Evolutionary conservation across 192 early-diverging fungal species (phyloP).

Genomic region (Radiomyces spectabilis): DNA sequence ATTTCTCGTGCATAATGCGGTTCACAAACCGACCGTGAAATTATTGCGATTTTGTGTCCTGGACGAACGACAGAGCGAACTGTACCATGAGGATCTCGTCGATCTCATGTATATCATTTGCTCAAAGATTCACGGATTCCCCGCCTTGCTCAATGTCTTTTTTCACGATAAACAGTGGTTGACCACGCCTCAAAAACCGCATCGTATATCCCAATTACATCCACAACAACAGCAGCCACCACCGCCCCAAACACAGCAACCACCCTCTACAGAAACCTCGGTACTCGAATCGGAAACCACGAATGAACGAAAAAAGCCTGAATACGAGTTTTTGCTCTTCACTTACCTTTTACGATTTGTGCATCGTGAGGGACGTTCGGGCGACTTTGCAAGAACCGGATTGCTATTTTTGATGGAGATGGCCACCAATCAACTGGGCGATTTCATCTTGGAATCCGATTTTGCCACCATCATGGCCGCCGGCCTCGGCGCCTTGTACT

Average conservation of each 20-base stretch:
- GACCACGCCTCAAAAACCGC: slow-evolving; percentile 41
- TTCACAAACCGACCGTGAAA: slow-evolving; percentile 79
- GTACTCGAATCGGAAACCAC: not conserved
- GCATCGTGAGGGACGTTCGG: slow-evolving; percentile 79
- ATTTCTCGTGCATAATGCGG: slow-evolving; percentile 83
- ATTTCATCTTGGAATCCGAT: slow-evolving; percentile 76
- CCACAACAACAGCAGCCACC: not conserved
- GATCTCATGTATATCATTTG: slow-evolving; percentile 73
- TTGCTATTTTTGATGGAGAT: slow-evolving; percentile 81
- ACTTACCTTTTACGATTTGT: slow-evolving; percentile 84
- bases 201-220: not conserved
- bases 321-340: slow-evolving; percentile 81
- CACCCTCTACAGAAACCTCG: slow-evolving; percentile 2
- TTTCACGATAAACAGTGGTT: slow-evolving; percentile 65
- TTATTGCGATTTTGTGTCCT: slow-evolving; percentile 64
- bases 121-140: slow-evolving; percentile 73
- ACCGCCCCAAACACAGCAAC: not conserved
- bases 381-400: slow-evolving; percentile 83
- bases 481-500: slow-evolving; percentile 82
- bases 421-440: slow-evolving; percentile 63
- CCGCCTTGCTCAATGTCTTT: slow-evolving; percentile 66
- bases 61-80: slow-evolving; percentile 40
- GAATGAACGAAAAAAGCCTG: slow-evolving; percentile 23
- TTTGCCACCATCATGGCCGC: slow-evolving; percentile 79
- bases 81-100: slow-evolving; percentile 55